Evolutionary conservation across 305 asterid species (phyloP).

Genomic region (Fraxinus paxiana): DNA sequence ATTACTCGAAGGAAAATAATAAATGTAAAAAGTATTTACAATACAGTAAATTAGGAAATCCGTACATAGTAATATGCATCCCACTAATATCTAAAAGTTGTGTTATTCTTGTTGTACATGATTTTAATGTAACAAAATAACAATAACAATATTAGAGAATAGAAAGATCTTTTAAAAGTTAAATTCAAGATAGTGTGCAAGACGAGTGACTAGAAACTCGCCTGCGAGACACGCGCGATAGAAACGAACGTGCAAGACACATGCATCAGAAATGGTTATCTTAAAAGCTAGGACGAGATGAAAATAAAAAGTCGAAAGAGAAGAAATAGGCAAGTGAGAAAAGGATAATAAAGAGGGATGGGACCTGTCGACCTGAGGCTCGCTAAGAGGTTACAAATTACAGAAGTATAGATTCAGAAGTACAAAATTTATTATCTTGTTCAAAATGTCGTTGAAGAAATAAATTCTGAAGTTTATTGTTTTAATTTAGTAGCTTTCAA

Average conservation of each 20-base stretch:
- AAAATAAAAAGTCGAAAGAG: background rate
- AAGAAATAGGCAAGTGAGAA: background rate
- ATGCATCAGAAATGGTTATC: background rate
- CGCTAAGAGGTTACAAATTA: slow-evolving; percentile 11
- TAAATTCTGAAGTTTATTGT: slow-evolving; percentile 30
- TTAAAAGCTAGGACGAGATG: background rate
- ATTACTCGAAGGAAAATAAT: background rate
- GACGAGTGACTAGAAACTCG: background rate
- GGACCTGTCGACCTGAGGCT: slow-evolving; percentile 2
- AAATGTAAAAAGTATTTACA: background rate
- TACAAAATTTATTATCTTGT: slow-evolving; percentile 21
- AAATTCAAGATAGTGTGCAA: background rate
- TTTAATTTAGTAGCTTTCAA: slow-evolving; percentile 34
- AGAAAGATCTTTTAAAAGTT: background rate
- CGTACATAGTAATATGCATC: background rate
- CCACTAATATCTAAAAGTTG: background rate
- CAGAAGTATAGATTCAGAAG: slow-evolving; percentile 7
- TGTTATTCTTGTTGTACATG: background rate
- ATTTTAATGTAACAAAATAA: background rate
- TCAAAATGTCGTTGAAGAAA: slow-evolving; percentile 31
- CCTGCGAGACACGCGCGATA: background rate
- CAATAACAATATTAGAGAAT: background rate
- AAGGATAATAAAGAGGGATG: slow-evolving; percentile 20
- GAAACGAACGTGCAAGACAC: background rate
- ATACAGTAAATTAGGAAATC: background rate